Evolutionary conservation across 2,329 filamentous ascomycete genomes (phyloP), one percentile per base, ranked within the genome.

Genomic region (Fusarium sp.): DNA sequence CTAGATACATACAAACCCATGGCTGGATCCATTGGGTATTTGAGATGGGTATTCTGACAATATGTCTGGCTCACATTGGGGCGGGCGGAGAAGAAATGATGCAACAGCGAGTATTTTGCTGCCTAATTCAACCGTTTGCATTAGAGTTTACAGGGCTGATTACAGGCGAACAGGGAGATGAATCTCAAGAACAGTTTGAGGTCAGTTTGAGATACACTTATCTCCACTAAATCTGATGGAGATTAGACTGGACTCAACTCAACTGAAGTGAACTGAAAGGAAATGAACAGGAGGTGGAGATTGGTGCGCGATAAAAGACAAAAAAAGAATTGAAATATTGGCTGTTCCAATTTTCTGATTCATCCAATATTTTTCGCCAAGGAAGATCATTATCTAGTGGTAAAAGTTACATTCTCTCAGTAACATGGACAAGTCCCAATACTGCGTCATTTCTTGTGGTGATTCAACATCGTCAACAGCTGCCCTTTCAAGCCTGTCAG

Each of bases 111-210:
- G 42, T 31, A 38, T 34, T 59, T 69, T 65, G 54, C 46, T 69
- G 60, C 65, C 65, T 37, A 69, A 68, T 54, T 60, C 36, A n/a
- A 52, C 37, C 41, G 54, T 65, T 65, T 38, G 41, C 33, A 58
- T 54, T 50, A 61, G 37, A 68, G 55, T 69, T 69, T 57, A 60
- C 60, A 69, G 34, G 65, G 52, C 64, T 67, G 47, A 67, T 63
- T 23, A 23, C 23, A 23, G 23, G 23, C 23, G 57, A 34, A 57
- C 30, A 42, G 31, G 64, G 40, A 34, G 23, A 23, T 23, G 34
- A 13, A n/a, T n/a, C n/a, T 30, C 49, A 37, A n/a, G 12, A 44
- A 23, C 41, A 59, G 49, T 44, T 53, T 5, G 36, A 51, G 31
- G n/a, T 37, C 37, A 41, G 13, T 37, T 50, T 59, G 45, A 37